phyloP scores from a whole-genome alignment of 257 asterid genomes.

The Knoxia roxburghii region DNA sequence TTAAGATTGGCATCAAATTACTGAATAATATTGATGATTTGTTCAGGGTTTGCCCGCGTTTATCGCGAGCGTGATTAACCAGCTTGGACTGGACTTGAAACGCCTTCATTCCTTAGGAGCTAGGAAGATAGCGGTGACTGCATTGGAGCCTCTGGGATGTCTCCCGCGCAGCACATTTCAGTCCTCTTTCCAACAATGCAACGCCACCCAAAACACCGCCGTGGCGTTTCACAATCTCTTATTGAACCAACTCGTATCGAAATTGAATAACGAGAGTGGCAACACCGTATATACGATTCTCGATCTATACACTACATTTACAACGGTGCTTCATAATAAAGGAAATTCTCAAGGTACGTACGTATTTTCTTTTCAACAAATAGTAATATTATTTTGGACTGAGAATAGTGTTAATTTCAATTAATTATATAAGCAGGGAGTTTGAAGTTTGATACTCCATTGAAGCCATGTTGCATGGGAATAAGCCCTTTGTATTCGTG shows the following conservation, averaged over 20 bases:
- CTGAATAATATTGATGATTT: background rate
- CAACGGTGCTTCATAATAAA: slow-evolving; percentile 24
- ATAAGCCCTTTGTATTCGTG: slow-evolving; percentile 37
- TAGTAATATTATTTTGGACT: no score
- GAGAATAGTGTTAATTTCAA: no score
- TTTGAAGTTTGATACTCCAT: slow-evolving; percentile 49
- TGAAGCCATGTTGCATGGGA: slow-evolving; percentile 79
- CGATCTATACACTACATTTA: slow-evolving; percentile 39
- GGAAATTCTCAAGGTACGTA: slow-evolving; percentile 33
- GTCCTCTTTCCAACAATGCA: slow-evolving; percentile 55
- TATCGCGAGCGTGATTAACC: slow-evolving; percentile 47
- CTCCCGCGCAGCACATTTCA: slow-evolving; percentile 56
- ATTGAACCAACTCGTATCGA: slow-evolving; percentile 42
- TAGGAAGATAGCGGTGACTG: slow-evolving; percentile 45
- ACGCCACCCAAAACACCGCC: slow-evolving; percentile 40
- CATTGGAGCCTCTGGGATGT: slow-evolving; percentile 73
- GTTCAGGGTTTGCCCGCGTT: slow-evolving; percentile 47
- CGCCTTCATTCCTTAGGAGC: slow-evolving; percentile 47
- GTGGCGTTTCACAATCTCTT: slow-evolving; percentile 53
- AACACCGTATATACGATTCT: slow-evolving; percentile 35
- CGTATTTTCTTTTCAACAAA: no score
- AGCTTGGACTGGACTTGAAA: slow-evolving; percentile 41
- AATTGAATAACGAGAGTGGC: slow-evolving; percentile 41
- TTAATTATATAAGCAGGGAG: slow-evolving; percentile 30
- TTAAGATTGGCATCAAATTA: no score